Base-by-base conservation (phyloP, 208 protist species). In the Trypanosoma platydactyli region DNA sequence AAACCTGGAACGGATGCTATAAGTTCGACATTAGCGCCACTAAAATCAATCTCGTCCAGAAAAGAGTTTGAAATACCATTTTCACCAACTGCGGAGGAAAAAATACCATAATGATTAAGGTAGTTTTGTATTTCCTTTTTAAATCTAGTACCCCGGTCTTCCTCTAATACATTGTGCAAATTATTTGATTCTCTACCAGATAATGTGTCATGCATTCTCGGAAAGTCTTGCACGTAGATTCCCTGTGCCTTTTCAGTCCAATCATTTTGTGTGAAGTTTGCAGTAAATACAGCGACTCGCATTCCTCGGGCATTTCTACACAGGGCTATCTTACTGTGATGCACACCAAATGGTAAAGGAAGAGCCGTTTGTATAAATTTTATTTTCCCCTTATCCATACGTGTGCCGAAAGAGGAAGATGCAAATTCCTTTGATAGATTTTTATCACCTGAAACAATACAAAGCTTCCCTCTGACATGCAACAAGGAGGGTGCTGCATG, bases 171-270 rank as follows among this genome's bases (percentile, higher is more conserved):
- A 27, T 20, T 33, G 11, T 7, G 22, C 15, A 2, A 6, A 41
- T 25, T 20, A n/a, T 20, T 64, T 30, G 16, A 35, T 35, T 58
- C 18, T 11, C 4, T 41, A 48, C 7, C 25, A n/a, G 24, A 15
- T 45, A 1, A 22, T 44, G 12, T 11, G 18, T 11, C 42, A 30
- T 18, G 15, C 13, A 46, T 30, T 64, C 71, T 65, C 0, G 89
- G 89, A 69, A 95, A 95, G 61, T 95, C 89, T 63, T 95, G 89
- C 15, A 90, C 41, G 52, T 86, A 95, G 9, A 92, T 77, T 1
- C 84, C 89, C 63, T 95, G 86, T 27, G 79, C 75, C 55, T 93
- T 92, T 33, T 68, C 27, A 45, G 22, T 41, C 87, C 86, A 93
- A 68, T 95, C 89, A 4, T 73, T 69, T 41, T 79, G 54, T 27